Percentiles rank a stretch among this genome's conserved stretches.
Evolutionary conservation across 352 stramenopile species (phyloP).

Genomic region (Phytopythium aichiense): DNA sequence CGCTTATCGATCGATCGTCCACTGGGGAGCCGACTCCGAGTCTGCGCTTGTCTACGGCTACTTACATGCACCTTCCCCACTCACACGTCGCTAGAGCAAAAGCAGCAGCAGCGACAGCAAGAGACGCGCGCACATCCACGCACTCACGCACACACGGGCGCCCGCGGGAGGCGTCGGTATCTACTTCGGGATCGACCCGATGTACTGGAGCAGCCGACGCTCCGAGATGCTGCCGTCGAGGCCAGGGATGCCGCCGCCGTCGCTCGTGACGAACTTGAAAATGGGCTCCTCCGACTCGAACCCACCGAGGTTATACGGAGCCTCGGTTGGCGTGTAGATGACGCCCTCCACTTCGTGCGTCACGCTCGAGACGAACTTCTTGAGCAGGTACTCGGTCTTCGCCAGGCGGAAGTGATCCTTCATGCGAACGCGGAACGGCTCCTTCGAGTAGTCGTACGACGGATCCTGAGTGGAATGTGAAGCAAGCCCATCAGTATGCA

Average conservation of each 20-base stretch:
- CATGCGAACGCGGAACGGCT: conserved; percentile 87
- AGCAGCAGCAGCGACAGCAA: background rate
- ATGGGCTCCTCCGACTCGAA: conserved; percentile 82
- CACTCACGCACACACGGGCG: conserved; percentile 1
- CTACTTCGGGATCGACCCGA: conserved; percentile 68
- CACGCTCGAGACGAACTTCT: conserved; percentile 83
- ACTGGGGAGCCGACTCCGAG: background rate
- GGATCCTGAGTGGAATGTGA: conserved; percentile 36
- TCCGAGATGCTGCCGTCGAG: conserved; percentile 83
- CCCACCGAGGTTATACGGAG: conserved; percentile 79
- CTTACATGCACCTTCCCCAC: conserved; percentile 22
- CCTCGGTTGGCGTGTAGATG: conserved; percentile 83
- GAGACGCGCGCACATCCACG: background rate
- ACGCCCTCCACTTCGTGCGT: conserved; percentile 86
- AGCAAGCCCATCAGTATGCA: background rate
- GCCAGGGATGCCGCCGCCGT: conserved; percentile 73
- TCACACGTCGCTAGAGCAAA: background rate
- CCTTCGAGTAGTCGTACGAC: conserved; percentile 69
- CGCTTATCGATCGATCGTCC: background rate
- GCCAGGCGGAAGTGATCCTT: conserved; percentile 86
- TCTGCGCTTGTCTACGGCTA: conserved; percentile 17
- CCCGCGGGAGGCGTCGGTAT: background rate
- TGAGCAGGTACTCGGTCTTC: conserved; percentile 84
- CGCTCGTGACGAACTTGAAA: conserved; percentile 88
- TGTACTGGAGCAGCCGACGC: conserved; percentile 73